A percentile compares a stretch with the other conserved stretches of the same genome.
These are phyloP conservation scores for Chaetoceros muelleri DNA, from an alignment of 108 stramenopile genomes.

Conservation along the genomic window DNA sequence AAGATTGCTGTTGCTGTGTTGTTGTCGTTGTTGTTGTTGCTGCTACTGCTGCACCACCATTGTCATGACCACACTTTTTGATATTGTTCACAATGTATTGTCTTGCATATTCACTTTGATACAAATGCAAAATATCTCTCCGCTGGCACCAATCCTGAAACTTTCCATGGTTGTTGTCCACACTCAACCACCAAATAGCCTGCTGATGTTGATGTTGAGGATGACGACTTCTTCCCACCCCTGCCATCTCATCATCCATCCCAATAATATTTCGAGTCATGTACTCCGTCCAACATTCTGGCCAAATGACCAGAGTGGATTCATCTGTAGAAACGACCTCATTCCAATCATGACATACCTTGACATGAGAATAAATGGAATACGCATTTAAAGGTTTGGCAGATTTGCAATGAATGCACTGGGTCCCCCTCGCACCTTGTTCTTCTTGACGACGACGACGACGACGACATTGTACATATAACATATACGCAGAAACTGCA, in stretches of 20 bases:
- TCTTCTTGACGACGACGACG: background rate
- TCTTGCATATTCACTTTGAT: conserved; percentile 37
- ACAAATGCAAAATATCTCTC: conserved; percentile 35
- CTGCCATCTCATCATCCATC: background rate
- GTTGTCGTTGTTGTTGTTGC: background rate
- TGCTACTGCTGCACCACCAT: too few relatives aligned
- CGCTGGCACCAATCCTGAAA: conserved; percentile 23
- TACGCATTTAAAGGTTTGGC: background rate
- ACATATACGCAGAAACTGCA: conserved; percentile 2
- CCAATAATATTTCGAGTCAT: conserved; percentile 20
- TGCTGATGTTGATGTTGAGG: conserved; percentile 11
- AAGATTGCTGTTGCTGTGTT: background rate
- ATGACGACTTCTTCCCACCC: background rate
- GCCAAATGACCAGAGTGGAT: conserved; percentile 33
- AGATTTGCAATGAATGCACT: too few relatives aligned
- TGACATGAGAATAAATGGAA: background rate
- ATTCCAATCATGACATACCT: background rate
- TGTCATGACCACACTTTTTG: too few relatives aligned
- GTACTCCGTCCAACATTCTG: conserved; percentile 39
- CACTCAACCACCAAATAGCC: conserved; percentile 48
- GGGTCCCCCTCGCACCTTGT: too few relatives aligned
- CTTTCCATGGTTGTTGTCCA: conserved; percentile 32
- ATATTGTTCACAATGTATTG: conserved; percentile 16
- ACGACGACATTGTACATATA: conserved; percentile 3
- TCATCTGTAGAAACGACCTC: conserved; percentile 3